phyloP scores from a whole-genome alignment of 2,329 filamentous ascomycete species.

The Aspergillus vadensis region DNA sequence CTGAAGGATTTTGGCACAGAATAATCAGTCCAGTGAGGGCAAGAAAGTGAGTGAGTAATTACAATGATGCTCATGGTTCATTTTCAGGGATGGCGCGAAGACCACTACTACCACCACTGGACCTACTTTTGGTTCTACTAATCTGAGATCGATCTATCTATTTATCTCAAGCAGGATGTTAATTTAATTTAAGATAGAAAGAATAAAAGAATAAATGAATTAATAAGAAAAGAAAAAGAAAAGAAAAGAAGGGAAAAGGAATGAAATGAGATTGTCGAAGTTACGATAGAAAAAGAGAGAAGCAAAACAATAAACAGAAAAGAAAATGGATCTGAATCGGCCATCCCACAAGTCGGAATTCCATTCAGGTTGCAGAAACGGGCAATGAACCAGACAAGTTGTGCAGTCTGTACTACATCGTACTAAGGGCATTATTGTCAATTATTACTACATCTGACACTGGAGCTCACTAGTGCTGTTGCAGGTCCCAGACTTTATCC shows the following conservation, averaged over 20 bases:
- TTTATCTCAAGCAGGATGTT: background rate
- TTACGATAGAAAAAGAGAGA: too few relatives aligned
- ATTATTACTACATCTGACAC: conserved; percentile 27
- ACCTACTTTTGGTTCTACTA: too few relatives aligned
- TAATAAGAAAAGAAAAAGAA: too few relatives aligned
- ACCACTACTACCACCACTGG: background rate
- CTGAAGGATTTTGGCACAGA: conserved; percentile 4
- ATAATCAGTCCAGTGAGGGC: too few relatives aligned
- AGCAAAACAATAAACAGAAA: too few relatives aligned
- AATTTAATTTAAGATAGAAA: background rate
- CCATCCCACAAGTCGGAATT: background rate
- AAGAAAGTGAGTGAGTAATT: background rate
- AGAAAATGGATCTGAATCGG: background rate
- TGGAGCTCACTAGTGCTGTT: conserved; percentile 24
- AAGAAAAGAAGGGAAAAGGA: too few relatives aligned
- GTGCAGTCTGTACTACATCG: conserved; percentile 11
- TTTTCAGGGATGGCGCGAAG: background rate
- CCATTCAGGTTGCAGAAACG: conserved; percentile 2
- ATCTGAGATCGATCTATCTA: too few relatives aligned
- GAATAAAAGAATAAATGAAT: background rate
- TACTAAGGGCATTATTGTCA: conserved; percentile 21
- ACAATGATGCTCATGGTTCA: background rate
- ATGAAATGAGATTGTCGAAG: too few relatives aligned
- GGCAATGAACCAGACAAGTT: conserved; percentile 6
- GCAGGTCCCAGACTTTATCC: conserved; percentile 20